Percentiles rank a stretch among this genome's conserved stretches.
These are phyloP conservation scores for Hypoxylon trugodes DNA, from an alignment of 495 filamentous ascomycete species.

Conservation along the genomic window DNA sequence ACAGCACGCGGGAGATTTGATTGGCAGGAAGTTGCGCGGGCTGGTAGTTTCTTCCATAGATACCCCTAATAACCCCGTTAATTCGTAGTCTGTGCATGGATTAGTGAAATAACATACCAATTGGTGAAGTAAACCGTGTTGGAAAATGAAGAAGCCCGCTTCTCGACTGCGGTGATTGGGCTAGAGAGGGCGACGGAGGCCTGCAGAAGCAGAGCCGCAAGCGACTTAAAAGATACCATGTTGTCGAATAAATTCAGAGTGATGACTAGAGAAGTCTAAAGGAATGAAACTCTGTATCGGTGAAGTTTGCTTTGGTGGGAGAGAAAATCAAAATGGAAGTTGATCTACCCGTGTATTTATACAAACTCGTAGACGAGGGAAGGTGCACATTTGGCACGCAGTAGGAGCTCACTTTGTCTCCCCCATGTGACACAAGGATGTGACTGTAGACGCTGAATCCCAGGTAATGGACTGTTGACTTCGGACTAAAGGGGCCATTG, in stretches of 20 bases:
- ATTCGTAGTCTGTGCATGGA: background rate
- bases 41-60: conserved; percentile 83
- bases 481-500: conserved; percentile 15
- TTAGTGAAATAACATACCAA: conserved; percentile 43
- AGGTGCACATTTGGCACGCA: conserved; percentile 12
- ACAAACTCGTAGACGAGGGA: background rate
- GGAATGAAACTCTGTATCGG: conserved; percentile 24
- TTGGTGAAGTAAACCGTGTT: conserved; percentile 60
- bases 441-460: conserved; percentile 21
- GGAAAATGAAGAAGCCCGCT: conserved; percentile 45
- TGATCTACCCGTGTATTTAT: conserved; percentile 23
- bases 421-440: conserved; percentile 39
- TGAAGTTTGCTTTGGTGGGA: conserved; percentile 16
- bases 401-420: conserved; percentile 15
- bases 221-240: conserved; percentile 41
- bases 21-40: conserved; percentile 81
- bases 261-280: conserved; percentile 23
- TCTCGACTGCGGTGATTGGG: conserved; percentile 30
- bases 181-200: conserved; percentile 36
- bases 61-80: conserved; percentile 64
- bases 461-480: conserved; percentile 9
- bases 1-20: conserved; percentile 86
- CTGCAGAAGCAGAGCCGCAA: conserved; percentile 37
- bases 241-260: conserved; percentile 16
- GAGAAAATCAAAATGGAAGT: background rate